These are phyloP conservation scores for Mitragyna speciosa DNA, from an alignment of 257 asterid genomes.

Conservation along the genomic window DNA sequence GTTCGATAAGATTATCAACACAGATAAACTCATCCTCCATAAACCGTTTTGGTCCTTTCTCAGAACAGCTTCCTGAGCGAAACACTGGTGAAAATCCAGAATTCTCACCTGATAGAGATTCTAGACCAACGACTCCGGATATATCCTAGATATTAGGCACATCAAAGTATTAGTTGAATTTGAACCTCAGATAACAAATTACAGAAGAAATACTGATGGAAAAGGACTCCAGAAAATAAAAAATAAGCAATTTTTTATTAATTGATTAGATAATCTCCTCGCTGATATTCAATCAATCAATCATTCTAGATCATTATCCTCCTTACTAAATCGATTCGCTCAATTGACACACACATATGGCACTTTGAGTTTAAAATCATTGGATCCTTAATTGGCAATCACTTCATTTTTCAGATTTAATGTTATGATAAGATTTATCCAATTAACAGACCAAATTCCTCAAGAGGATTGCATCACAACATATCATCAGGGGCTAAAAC, in stretches of 20 bases:
- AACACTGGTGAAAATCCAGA: conserved; percentile 56
- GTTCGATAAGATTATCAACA: conserved; percentile 63
- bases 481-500: not conserved
- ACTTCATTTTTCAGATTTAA: not conserved
- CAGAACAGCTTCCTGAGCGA: conserved; percentile 84
- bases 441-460: not conserved
- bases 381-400: too few species aligned
- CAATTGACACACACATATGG: not conserved
- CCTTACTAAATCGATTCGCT: not conserved
- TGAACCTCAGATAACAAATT: not conserved
- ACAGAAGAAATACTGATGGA: not conserved
- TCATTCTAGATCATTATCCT: not conserved
- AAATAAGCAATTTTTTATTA: too few species aligned
- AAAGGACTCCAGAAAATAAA: not conserved
- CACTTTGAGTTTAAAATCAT: not conserved
- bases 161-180: not conserved
- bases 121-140: conserved; percentile 37
- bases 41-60: conserved; percentile 73
- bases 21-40: conserved; percentile 88
- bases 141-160: conserved; percentile 40
- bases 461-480: not conserved
- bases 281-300: not conserved
- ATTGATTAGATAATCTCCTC: not conserved
- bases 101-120: conserved; percentile 44
- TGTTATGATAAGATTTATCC: not conserved